Evolutionary conservation across 225 moss, liverwort and hornwort species (phyloP), one percentile per base, ranked within the genome.

Genomic region (Pseudoscleropodium purum): DNA sequence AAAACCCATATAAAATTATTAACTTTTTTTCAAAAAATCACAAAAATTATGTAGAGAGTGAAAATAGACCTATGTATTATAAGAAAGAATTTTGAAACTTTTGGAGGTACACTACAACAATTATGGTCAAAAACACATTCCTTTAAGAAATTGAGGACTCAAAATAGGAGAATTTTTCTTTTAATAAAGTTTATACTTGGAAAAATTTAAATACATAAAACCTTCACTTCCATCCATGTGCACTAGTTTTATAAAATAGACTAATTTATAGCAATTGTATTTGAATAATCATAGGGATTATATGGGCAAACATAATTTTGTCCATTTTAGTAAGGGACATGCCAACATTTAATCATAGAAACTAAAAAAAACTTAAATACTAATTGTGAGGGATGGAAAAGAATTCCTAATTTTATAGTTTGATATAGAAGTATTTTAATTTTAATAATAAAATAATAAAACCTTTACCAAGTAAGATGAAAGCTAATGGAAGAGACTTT

Each of bases 61-160:
- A 45, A 43, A 73, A 73, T 73, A n/a, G 7, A 15, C 8, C 15
- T 25, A 15, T 72, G 15, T 41, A 26, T 41, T 27, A 9, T 41
- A 73, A 5, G 15, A 15, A 26, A 41, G 5, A 5, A 72, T 72
- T 15, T 72, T 41, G 8, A 72, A 43, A 16, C 41, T 73, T 43
- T 70, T 27, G 2, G 10, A 24, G 10, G 45, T 49, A 33, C 2
- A 33, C 1, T 51, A 0, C 33, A 51, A 21, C 0, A 33, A 1
- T 13, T 51, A 5, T 34, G 21, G 8, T 5, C 20, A 0, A 21
- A 76, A 76, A 21, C 0, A 34, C 21, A 51, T 51, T 21, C 1
- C 1, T 51, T 8, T 34, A 3, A 21, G 5, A 21, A 2, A 13
- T 2, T 37, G 0, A 9, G 0, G 78, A 15, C 2, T 37, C 15